Base-by-base conservation (phyloP, 1,284 basidiomycete species). In the Leccinum huronense region DNA sequence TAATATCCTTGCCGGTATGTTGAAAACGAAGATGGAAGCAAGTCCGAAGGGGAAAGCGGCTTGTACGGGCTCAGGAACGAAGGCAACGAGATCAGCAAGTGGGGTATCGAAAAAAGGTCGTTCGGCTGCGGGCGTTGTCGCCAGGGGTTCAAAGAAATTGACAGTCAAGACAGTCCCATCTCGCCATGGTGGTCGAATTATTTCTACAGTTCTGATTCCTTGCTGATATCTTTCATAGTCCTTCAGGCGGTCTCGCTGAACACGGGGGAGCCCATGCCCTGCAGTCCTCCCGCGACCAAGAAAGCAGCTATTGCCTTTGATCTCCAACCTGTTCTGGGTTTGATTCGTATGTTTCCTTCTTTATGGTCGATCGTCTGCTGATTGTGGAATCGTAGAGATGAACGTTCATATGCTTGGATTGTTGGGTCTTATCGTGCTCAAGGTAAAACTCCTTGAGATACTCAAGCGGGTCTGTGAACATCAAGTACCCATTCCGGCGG, bases 371-470 rank as follows among this genome's bases (percentile, higher is more conserved):
- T 9, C 48, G 5, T 33, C 7, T 61, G 40, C 67, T 68, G 58
- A 66, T 16, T 14, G 33, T 1, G 8, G 45, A 59, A 11, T 6
- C 3, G 4, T 51, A 76, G 91, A 86, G 60, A 82, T 88, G 64
- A 80, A 86, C 10, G 76, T 86, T 0, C 83, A 87, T 42, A 76
- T 95, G 33, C 81, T 93, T n/a, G 90, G 91, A 5, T 71, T 94
- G 7, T 75, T 86, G 10, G 80, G 80, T 0, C 75, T 85, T 1
- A 74, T 78, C 27, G 70, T 86, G 33, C 77, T 86, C 9, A 84
- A 89, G 57, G 79, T 89, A 1, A 82, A 83, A 51, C 70, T 88
- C 7, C 76, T 89, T 9, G 80, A 83, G 60, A 71, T 79, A 8
- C 79, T 83, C 13, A 78, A 82, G 48, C 79, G 77, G 36, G 63